A percentile compares a stretch with the other conserved stretches of the same genome.
phyloP scores from a whole-genome alignment of 768 basidiomycete genomes.

The Strobilomyces echinocephalus region DNA sequence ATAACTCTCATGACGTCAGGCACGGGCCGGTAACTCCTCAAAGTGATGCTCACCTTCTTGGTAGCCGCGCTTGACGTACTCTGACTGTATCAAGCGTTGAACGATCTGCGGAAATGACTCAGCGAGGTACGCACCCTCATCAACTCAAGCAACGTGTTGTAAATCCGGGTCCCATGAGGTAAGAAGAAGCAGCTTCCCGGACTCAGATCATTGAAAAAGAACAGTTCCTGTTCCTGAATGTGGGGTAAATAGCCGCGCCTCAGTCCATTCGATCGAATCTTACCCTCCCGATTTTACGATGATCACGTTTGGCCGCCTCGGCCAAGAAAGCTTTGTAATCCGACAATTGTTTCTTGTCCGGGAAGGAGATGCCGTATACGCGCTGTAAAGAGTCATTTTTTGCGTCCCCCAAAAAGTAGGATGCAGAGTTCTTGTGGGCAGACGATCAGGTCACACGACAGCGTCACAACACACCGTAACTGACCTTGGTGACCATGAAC shows the following conservation, averaged over 20 bases:
- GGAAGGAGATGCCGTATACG: constrained; percentile 98
- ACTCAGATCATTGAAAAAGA: constrained; percentile 96
- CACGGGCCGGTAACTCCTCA: not conserved
- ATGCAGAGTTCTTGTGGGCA: constrained; percentile 77
- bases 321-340: constrained; percentile 96
- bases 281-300: constrained; percentile 90
- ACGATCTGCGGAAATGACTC: not conserved
- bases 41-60: constrained; percentile 61
- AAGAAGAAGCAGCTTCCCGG: constrained; percentile 54
- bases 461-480: not conserved
- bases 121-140: constrained; percentile 63
- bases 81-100: constrained; percentile 44
- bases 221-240: constrained; percentile 85
- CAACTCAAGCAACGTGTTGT: constrained; percentile 87
- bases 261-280: constrained; percentile 5
- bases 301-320: constrained; percentile 97
- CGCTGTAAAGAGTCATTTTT: constrained; percentile 93
- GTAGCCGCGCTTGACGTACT: constrained; percentile 95
- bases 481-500: constrained; percentile 91
- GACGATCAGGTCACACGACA: not conserved
- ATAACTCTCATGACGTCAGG: constrained; percentile 57
- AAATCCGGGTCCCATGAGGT: constrained; percentile 64
- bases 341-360: constrained; percentile 89
- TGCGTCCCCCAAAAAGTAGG: constrained; percentile 93
- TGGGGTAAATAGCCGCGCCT: not conserved